phyloP scores from a whole-genome alignment of 2,329 filamentous ascomycete species.

The Reticulascus tulasneorum region DNA sequence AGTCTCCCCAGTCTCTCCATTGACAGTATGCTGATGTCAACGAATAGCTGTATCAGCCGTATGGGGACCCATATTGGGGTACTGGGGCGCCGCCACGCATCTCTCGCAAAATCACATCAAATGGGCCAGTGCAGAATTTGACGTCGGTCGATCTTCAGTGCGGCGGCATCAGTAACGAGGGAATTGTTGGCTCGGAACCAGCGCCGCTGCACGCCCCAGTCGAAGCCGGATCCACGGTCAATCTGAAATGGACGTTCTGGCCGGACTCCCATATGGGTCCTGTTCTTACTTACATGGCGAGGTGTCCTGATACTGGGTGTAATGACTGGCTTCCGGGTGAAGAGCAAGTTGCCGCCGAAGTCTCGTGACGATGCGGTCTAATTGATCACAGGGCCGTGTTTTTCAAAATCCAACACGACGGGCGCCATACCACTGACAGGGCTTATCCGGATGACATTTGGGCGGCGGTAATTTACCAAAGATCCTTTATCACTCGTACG shows the following conservation, averaged over 20 bases:
- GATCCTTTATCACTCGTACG: not conserved
- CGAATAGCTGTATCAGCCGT: constrained; percentile 28
- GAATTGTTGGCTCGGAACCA: constrained; percentile 43
- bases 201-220: constrained; percentile 50
- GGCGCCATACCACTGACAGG: constrained; percentile 46
- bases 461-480: constrained; percentile 30
- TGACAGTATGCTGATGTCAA: too few species aligned
- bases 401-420: constrained; percentile 51
- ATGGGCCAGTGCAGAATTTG: constrained; percentile 54
- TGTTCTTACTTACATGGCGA: constrained; percentile 56
- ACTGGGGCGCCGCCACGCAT: constrained; percentile 48
- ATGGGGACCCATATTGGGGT: constrained; percentile 38
- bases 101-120: constrained; percentile 53
- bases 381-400: constrained; percentile 37
- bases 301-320: constrained; percentile 50
- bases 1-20: too few species aligned
- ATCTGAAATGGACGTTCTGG: constrained; percentile 52
- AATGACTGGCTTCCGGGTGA: constrained; percentile 43
- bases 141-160: constrained; percentile 52
- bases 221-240: constrained; percentile 49
- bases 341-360: constrained; percentile 18
- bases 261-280: constrained; percentile 49
- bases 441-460: too few species aligned
- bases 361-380: too few species aligned
- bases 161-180: constrained; percentile 46